A percentile compares a stretch with the other conserved stretches of the same genome.
Evolutionary conservation across 2,329 filamentous ascomycete species (phyloP).

Genomic region (Metarhizium sp.): DNA sequence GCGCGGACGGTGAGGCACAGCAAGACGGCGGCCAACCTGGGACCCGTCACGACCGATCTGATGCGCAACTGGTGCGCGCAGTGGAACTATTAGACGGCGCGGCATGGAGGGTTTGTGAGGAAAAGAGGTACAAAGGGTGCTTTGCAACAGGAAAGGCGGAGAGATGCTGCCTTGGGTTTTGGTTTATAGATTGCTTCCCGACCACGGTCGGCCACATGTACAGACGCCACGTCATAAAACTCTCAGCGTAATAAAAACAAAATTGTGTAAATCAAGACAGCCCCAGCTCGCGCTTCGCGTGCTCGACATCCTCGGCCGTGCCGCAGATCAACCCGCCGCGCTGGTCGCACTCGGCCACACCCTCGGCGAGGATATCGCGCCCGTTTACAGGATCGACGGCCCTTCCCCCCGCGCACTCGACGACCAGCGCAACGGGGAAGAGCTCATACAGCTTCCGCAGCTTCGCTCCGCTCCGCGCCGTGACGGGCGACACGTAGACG

Average conservation of each 20-base stretch:
- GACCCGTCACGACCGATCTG: constrained; percentile 31
- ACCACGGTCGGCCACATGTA: neutral
- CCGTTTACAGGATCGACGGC: constrained; percentile 42
- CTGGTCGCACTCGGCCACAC: constrained; percentile 35
- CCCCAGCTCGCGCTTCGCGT: constrained; percentile 12
- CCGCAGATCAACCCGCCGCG: constrained; percentile 42
- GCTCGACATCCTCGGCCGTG: constrained; percentile 37
- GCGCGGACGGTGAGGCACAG: constrained; percentile 28
- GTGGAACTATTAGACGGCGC: constrained; percentile 22
- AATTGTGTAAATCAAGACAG: neutral
- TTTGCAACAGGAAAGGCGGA: no score
- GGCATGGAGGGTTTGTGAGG: neutral
- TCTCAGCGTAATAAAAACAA: no score
- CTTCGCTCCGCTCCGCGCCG: constrained; percentile 42
- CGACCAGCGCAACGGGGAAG: constrained; percentile 46
- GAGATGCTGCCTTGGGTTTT: no score
- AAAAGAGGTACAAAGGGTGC: neutral
- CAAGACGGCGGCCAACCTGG: constrained; percentile 29
- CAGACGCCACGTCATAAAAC: neutral
- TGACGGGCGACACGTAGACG: constrained; percentile 50
- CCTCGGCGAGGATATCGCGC: constrained; percentile 27
- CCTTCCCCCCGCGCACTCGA: constrained; percentile 50
- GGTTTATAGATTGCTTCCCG: no score
- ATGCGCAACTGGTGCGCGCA: constrained; percentile 39
- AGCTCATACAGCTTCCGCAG: constrained; percentile 50